Evolutionary conservation across 225 moss, liverwort and hornwort species (phyloP).

Genomic region (Thuidium tamariscinum): DNA sequence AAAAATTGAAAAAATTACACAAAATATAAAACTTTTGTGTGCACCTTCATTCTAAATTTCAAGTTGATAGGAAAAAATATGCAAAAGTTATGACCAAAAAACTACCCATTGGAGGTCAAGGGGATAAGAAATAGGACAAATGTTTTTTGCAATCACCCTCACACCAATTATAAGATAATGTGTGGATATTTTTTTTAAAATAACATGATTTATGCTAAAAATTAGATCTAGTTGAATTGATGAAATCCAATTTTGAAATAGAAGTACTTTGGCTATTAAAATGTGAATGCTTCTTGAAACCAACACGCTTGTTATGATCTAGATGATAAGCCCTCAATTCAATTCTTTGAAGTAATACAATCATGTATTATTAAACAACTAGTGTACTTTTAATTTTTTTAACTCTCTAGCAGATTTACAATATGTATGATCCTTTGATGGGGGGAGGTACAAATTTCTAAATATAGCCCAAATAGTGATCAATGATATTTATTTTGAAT

Average conservation of each 20-base stretch:
- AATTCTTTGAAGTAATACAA: not conserved
- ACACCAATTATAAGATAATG: not conserved
- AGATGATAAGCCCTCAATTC: not conserved
- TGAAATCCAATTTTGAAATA: not conserved
- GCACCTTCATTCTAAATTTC: too few relatives aligned
- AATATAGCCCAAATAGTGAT: not conserved
- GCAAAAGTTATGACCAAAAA: too few relatives aligned
- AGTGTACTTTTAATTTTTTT: not conserved
- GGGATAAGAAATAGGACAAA: too few relatives aligned
- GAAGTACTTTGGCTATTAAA: accelerated
- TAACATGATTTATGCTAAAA: not conserved
- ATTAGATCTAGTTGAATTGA: not conserved
- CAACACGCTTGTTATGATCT: accelerated
- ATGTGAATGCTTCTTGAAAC: not conserved
- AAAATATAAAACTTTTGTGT: too few relatives aligned
- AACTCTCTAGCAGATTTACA: accelerated
- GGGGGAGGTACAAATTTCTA: not conserved
- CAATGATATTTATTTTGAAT: not conserved
- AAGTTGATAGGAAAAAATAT: too few relatives aligned
- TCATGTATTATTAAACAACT: not conserved
- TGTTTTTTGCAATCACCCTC: too few relatives aligned
- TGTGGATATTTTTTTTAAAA: too few relatives aligned
- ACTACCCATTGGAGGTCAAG: too few relatives aligned
- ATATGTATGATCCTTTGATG: accelerated
- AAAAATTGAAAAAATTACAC: too few relatives aligned